A percentile compares a stretch with the other conserved stretches of the same genome.
phyloP scores from a whole-genome alignment of 306 rosid genomes.

The Cicer pinnatifidum region DNA sequence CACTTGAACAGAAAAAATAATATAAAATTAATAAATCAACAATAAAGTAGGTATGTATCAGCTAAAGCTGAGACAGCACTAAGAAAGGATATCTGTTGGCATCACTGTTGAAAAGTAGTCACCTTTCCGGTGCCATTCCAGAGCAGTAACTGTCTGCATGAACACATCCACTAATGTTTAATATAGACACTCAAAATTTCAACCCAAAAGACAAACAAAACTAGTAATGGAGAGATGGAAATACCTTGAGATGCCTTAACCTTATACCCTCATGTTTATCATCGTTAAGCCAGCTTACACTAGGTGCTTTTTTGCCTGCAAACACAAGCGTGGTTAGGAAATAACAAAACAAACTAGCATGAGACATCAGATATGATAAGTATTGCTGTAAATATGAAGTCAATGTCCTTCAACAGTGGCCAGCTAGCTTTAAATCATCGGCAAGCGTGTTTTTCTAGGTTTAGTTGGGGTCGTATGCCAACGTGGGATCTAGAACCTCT shows the following conservation, averaged over 20 bases:
- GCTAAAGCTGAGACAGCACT: not conserved
- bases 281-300: slow-evolving; percentile 81
- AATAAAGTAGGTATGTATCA: slow-evolving; percentile 16
- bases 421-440: slow-evolving; percentile 32
- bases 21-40: slow-evolving; percentile 20
- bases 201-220: slow-evolving; percentile 18
- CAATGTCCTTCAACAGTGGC: slow-evolving; percentile 10
- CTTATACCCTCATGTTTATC: slow-evolving; percentile 68
- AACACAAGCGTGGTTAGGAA: slow-evolving; percentile 36
- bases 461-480: slow-evolving; percentile 23
- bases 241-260: slow-evolving; percentile 86
- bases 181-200: slow-evolving; percentile 26
- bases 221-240: slow-evolving; percentile 35
- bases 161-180: slow-evolving; percentile 38
- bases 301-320: slow-evolving; percentile 51
- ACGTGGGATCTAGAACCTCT: slow-evolving; percentile 5
- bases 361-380: slow-evolving; percentile 25
- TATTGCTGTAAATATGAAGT: not conserved
- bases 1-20: not conserved
- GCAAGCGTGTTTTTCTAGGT: not conserved
- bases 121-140: slow-evolving; percentile 96
- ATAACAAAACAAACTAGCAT: slow-evolving; percentile 30
- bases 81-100: slow-evolving; percentile 92
- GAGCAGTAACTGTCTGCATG: slow-evolving; percentile 79
- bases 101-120: slow-evolving; percentile 90